Base-by-base conservation (phyloP, 2,329 filamentous ascomycete genomes). In the Didymella pinodella region DNA sequence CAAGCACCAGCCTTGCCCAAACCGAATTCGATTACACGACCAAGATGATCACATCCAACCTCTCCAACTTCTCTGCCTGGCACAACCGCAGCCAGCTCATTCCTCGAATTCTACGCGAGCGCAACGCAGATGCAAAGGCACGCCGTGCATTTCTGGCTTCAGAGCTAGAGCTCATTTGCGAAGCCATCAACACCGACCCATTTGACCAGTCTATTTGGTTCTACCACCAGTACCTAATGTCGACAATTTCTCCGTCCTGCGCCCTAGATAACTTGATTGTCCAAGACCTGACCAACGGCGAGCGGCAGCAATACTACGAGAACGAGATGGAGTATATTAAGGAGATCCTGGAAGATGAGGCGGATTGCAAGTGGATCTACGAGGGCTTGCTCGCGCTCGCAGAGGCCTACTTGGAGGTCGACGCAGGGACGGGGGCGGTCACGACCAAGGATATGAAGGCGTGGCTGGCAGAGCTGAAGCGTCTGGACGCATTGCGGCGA, bases 31-130 rank as follows among this genome's bases (percentile, higher is more conserved):
- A 86, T 34, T 98, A 97, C 77, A 97, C 95, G 1, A 93, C 90
- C 14, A 90, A 87, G 72, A 97, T 94, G 92, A 92, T 97, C 68
- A 81, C 84, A 40, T 81, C 79, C n/a, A 91, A 96, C 68, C 82
- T 99, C 47, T 96, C 91, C 40, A 99, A 99, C 75, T 99, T 98
- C 75, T 97, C 93, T 4, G 95, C 95, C 2, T 98, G 95, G 94
- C 95, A 99, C 75, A 90, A 90, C 72, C 88, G 95, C 50, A 92
- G 90, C 66, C 91, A 91, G 71, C 83, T 98, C 22, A 95, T 97
- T 54, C 87, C 91, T 41, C 85, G 86, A 40, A 78, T 97, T 20
- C 80, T 98, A 48, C 79, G 86, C 18, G 91, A 96, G 76, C 85
- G 91, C 48, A 77, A 82, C 0, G 89, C 91, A 2, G 84, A 86